phyloP scores from a whole-genome alignment of 2,329 filamentous ascomycete species.

The Aspergillus calidoustus region DNA sequence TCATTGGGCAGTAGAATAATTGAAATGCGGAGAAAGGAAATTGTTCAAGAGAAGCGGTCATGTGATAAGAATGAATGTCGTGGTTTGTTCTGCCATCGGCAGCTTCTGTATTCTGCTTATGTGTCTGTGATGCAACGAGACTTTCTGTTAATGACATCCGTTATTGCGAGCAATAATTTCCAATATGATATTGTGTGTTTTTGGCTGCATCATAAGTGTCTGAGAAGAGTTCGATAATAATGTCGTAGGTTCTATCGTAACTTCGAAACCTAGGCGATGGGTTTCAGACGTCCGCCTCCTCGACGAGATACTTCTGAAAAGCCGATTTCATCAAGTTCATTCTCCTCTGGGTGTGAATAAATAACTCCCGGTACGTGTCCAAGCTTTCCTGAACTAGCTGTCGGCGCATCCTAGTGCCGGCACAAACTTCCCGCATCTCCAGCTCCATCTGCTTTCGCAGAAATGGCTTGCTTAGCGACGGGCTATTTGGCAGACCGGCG shows the following conservation, averaged over 20 bases:
- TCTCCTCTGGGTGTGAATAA: conserved; percentile 77
- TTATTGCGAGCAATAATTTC: neutral
- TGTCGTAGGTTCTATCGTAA: neutral
- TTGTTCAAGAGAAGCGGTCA: neutral
- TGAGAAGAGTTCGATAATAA: neutral
- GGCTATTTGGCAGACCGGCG: conserved; percentile 68
- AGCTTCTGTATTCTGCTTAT: neutral
- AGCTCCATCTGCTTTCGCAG: conserved; percentile 97
- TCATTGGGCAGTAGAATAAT: neutral
- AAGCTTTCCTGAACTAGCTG: conserved; percentile 82
- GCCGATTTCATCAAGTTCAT: conserved; percentile 66
- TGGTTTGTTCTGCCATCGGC: neutral
- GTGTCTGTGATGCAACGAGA: neutral
- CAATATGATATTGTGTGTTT: neutral
- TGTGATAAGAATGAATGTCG: neutral
- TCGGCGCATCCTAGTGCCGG: conserved; percentile 74
- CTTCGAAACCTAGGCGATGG: neutral
- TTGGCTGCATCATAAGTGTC: neutral
- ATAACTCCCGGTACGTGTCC: conserved; percentile 84
- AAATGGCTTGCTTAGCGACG: conserved; percentile 90
- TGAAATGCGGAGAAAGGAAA: neutral
- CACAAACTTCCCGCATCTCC: conserved; percentile 96
- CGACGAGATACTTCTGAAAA: conserved; percentile 61
- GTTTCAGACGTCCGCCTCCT: conserved; percentile 31
- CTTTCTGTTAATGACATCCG: neutral